A percentile compares a stretch with the other conserved stretches of the same genome.
Conservation (phyloP, 2,329 filamentous ascomycete species). For the Penicillium sp. region DNA sequence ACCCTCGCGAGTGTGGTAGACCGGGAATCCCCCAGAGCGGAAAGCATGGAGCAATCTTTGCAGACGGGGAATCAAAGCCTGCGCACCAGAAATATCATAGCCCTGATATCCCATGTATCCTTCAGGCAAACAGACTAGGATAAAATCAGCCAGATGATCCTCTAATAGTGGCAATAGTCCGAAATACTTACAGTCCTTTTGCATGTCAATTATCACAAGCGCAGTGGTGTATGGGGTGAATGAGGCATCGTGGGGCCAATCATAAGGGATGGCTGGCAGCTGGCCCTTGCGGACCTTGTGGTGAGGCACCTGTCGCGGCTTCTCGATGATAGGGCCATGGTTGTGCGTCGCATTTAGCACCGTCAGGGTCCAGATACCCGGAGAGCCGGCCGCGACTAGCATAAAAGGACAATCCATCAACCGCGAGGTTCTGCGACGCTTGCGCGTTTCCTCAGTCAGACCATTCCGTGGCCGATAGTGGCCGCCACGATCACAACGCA, state of each 20-base stretch:
- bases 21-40: slow-evolving; percentile 41
- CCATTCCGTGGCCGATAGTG: slow-evolving; percentile 48
- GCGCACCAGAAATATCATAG: slow-evolving; percentile 43
- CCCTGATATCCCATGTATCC: slow-evolving; percentile 49
- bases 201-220: slow-evolving; percentile 51
- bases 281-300: slow-evolving; percentile 48
- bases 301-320: slow-evolving; percentile 42
- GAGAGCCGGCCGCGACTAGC: slow-evolving; percentile 45
- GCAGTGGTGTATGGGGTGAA: slow-evolving; percentile 48
- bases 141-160: not conserved
- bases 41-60: slow-evolving; percentile 42
- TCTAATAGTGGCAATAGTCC: not conserved
- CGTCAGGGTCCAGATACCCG: slow-evolving; percentile 46
- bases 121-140: slow-evolving; percentile 44
- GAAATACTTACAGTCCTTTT: slow-evolving; percentile 46
- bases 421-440: slow-evolving; percentile 45
- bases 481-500: slow-evolving; percentile 47
- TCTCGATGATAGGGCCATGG: slow-evolving; percentile 44
- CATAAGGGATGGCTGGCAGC: slow-evolving; percentile 43
- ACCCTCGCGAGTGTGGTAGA: slow-evolving; percentile 51
- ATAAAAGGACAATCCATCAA: slow-evolving; percentile 49
- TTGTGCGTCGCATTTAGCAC: slow-evolving; percentile 46
- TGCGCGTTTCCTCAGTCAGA: slow-evolving; percentile 47
- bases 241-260: slow-evolving; percentile 49
- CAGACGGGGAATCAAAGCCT: slow-evolving; percentile 43